Evolutionary conservation across 78 protist genomes (phyloP).

Genomic region (Protostelium mycophagum): DNA sequence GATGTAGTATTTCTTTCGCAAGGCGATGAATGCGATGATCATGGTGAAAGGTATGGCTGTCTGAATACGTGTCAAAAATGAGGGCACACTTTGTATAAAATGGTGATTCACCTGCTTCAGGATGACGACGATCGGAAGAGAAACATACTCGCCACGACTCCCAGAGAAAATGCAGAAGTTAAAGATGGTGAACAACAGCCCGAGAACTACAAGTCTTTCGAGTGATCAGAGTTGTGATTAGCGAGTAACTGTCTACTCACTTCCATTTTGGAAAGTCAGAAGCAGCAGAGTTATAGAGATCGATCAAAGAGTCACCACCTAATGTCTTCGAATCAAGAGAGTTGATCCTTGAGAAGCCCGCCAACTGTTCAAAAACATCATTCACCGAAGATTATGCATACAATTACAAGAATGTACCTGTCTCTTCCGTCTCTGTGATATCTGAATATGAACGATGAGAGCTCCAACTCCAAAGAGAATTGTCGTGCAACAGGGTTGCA

Average conservation of each 20-base stretch:
- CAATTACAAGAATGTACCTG: neutral
- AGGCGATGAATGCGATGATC: neutral
- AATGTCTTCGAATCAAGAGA: neutral
- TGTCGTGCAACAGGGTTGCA: neutral
- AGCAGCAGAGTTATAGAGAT: neutral
- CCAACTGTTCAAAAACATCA: neutral
- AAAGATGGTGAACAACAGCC: neutral
- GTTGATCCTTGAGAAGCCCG: neutral
- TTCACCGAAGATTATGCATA: no score
- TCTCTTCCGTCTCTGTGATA: neutral
- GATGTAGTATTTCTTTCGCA: neutral
- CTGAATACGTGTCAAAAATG: neutral
- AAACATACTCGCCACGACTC: neutral
- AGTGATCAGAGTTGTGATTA: neutral
- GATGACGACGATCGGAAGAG: neutral
- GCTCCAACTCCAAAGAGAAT: neutral
- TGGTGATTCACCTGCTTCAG: neutral
- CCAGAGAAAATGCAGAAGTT: neutral
- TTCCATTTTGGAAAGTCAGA: neutral
- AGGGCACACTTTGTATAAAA: neutral
- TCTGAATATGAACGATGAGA: neutral
- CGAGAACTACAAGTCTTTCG: neutral
- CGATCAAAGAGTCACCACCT: neutral
- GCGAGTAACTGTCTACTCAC: neutral
- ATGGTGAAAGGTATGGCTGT: neutral